These are phyloP conservation scores for Claviceps pazoutovae DNA, from an alignment of 2,329 filamentous ascomycete species.

Conservation along the genomic window DNA sequence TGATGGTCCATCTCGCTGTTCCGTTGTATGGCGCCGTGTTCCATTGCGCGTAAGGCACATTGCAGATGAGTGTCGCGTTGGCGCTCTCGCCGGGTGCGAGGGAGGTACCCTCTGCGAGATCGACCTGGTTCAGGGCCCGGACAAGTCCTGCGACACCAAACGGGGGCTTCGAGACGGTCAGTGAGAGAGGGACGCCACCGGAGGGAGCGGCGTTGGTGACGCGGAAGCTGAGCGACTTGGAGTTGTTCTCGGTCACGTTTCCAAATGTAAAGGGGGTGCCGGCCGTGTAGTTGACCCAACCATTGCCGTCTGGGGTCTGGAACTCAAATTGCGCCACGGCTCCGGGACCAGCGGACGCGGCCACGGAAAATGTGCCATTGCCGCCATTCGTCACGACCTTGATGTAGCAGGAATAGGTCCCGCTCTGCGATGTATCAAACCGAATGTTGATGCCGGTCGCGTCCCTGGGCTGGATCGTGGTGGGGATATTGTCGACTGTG, in stretches of 20 bases:
- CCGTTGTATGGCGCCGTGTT: conserved; percentile 37
- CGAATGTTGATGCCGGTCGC: conserved; percentile 27
- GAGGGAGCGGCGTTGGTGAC: conserved; percentile 35
- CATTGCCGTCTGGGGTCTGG: conserved; percentile 33
- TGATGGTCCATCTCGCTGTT: conserved; percentile 39
- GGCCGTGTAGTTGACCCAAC: conserved; percentile 34
- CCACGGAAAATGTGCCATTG: conserved; percentile 30
- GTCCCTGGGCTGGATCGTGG: conserved; percentile 25
- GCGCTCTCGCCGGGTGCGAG: conserved; percentile 34
- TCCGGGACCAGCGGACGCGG: conserved; percentile 33
- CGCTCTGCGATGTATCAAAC: conserved; percentile 31
- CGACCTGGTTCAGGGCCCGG: conserved; percentile 38
- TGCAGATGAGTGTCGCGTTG: conserved; percentile 39
- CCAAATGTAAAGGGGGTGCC: conserved; percentile 38
- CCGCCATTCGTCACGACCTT: conserved; percentile 35
- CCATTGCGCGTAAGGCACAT: conserved; percentile 42
- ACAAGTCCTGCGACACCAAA: conserved; percentile 41
- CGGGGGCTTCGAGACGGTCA: conserved; percentile 48
- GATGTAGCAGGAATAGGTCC: conserved; percentile 36
- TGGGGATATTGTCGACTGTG: conserved; percentile 31
- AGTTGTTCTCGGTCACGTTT: conserved; percentile 37
- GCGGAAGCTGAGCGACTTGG: conserved; percentile 33
- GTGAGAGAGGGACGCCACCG: conserved; percentile 32
- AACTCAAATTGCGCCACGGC: conserved; percentile 40
- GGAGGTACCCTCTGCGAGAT: conserved; percentile 41